phyloP scores from a whole-genome alignment of 345 rosid genomes.

The Aurinia saxatilis region DNA sequence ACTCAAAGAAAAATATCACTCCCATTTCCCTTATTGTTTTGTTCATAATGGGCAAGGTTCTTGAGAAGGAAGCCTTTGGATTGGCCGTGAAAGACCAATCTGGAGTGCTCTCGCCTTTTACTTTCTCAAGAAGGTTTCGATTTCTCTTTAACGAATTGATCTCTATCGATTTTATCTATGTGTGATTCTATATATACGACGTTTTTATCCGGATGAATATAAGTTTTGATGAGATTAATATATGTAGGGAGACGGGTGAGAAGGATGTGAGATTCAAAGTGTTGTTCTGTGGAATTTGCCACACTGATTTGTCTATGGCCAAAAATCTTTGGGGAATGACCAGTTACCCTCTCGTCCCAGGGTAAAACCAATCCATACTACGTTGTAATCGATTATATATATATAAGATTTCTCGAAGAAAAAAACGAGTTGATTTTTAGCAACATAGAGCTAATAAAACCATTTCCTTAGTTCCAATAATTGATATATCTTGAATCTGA shows the following conservation, averaged over 20 bases:
- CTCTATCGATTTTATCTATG: not conserved
- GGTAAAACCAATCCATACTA: conserved; percentile 26
- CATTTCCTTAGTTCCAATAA: no score
- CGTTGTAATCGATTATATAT: no score
- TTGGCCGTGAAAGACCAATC: conserved; percentile 44
- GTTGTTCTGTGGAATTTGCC: conserved; percentile 51
- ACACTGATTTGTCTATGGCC: conserved; percentile 36
- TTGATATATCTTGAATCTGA: no score
- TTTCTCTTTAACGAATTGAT: not conserved
- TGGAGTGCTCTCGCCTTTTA: conserved; percentile 39
- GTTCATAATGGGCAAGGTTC: conserved; percentile 14
- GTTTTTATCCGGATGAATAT: not conserved
- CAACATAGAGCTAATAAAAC: no score
- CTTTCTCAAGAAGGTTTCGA: conserved; percentile 42
- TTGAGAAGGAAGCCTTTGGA: conserved; percentile 31
- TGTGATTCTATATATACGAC: not conserved
- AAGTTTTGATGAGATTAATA: not conserved
- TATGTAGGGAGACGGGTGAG: conserved; percentile 31
- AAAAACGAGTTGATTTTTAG: no score
- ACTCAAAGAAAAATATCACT: not conserved
- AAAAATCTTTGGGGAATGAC: conserved; percentile 44
- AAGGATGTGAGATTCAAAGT: conserved; percentile 37
- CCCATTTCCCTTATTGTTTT: not conserved
- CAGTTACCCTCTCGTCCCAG: conserved; percentile 45
- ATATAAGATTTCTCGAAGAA: no score